Evolutionary conservation across 1,284 basidiomycete genomes (phyloP).

Genomic region (Sphagnurus paluster): DNA sequence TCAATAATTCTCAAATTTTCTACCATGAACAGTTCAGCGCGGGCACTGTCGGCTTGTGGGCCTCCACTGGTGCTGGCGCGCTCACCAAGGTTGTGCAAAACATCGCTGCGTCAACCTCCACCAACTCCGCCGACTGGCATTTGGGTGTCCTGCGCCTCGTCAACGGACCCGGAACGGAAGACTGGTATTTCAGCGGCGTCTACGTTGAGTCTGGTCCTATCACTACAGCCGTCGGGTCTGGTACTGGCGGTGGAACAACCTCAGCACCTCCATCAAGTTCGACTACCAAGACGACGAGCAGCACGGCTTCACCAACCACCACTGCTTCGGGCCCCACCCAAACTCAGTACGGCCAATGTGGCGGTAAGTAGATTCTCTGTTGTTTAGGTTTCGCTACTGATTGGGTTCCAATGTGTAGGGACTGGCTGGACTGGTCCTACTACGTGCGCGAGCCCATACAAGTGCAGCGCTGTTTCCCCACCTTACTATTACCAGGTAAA

Average conservation of each 20-base stretch:
- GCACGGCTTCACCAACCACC: slow-evolving; percentile 29
- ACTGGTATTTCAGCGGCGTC: slow-evolving; percentile 62
- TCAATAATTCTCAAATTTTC: slow-evolving; percentile 3
- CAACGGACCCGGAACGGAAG: slow-evolving; percentile 46
- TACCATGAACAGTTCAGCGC: slow-evolving; percentile 43
- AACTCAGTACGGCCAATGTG: slow-evolving; percentile 55
- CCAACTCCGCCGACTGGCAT: slow-evolving; percentile 66
- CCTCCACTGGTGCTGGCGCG: slow-evolving; percentile 47
- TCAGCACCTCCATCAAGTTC: slow-evolving; percentile 22
- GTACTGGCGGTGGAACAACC: slow-evolving; percentile 26
- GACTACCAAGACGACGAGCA: slow-evolving; percentile 27
- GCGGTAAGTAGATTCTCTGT: slow-evolving; percentile 32
- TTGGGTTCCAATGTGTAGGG: slow-evolving; percentile 25
- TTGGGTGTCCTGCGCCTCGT: slow-evolving; percentile 60
- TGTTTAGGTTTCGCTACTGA: background rate
- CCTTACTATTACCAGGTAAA: slow-evolving; percentile 57
- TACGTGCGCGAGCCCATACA: slow-evolving; percentile 40
- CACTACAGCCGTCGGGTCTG: slow-evolving; percentile 49
- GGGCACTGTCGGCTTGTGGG: slow-evolving; percentile 59
- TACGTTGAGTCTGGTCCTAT: slow-evolving; percentile 59
- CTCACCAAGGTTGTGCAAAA: slow-evolving; percentile 53
- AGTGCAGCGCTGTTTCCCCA: slow-evolving; percentile 48
- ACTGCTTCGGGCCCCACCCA: slow-evolving; percentile 41
- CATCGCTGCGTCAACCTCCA: slow-evolving; percentile 50
- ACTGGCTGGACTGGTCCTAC: slow-evolving; percentile 51